phyloP scores from a whole-genome alignment of 352 stramenopile genomes.

The Globisporangium viniferum region DNA sequence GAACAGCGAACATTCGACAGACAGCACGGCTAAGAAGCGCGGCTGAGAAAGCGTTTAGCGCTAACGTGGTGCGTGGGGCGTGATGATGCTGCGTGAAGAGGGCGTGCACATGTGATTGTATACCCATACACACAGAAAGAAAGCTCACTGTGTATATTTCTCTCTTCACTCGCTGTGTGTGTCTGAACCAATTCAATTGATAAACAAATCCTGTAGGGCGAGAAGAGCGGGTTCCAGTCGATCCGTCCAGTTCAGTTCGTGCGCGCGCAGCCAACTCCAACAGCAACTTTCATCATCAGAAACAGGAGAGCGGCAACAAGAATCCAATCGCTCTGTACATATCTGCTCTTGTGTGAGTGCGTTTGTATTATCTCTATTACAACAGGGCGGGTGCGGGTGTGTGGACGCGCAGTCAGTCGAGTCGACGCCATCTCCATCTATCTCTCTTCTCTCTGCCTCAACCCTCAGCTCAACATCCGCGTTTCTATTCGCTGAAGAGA shows the following conservation, averaged over 20 bases:
- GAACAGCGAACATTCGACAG: neutral
- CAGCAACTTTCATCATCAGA: neutral
- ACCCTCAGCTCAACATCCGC: neutral
- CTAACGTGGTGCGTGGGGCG: neutral
- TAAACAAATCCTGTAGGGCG: neutral
- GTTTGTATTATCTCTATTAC: neutral
- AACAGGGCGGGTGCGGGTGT: no score
- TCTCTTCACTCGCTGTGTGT: neutral
- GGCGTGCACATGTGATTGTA: neutral
- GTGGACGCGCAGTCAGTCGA: neutral
- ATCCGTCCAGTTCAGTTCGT: neutral
- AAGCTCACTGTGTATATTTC: neutral
- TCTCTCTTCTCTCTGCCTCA: neutral
- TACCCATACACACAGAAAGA: neutral
- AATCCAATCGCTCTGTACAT: neutral
- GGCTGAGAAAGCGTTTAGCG: neutral
- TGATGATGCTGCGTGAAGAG: neutral
- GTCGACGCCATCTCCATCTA: neutral
- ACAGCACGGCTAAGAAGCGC: neutral
- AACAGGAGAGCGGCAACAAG: neutral
- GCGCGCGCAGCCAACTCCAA: neutral
- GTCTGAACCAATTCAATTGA: neutral
- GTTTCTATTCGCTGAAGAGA: neutral
- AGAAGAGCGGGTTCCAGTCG: neutral
- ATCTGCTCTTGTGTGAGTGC: neutral